A percentile compares a stretch with the other conserved stretches of the same genome.
These are phyloP conservation scores for Coniferiporia weirii DNA, from an alignment of 1,284 basidiomycete species.

Conservation along the genomic window DNA sequence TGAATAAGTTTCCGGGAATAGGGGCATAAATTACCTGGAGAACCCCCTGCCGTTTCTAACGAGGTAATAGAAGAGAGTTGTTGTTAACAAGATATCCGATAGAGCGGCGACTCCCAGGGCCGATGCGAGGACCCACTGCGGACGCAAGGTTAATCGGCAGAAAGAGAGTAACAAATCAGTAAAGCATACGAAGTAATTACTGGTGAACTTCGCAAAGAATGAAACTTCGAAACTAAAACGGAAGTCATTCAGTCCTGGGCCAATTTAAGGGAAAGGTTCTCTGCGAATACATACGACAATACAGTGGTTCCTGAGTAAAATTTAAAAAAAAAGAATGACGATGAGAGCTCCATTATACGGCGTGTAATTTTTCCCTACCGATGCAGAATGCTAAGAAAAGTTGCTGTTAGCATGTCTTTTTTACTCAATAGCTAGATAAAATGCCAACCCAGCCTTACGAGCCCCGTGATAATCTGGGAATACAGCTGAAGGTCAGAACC, in stretches of 20 bases:
- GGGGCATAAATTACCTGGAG: not conserved
- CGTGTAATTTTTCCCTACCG: not conserved
- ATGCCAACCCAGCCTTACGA: not conserved
- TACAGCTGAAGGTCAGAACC: not conserved
- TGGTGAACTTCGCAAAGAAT: not conserved
- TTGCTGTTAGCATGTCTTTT: not conserved
- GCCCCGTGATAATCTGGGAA: not conserved
- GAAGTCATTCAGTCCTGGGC: not conserved
- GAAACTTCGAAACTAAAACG: not conserved
- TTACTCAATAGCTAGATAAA: not conserved
- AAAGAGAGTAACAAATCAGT: not conserved
- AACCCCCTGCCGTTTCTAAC: not conserved
- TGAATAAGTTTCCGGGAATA: not conserved
- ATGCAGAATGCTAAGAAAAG: not conserved
- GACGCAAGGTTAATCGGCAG: not conserved
- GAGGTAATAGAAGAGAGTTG: not conserved
- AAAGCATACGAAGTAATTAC: not conserved
- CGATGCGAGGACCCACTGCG: not conserved
- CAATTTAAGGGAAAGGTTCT: not conserved
- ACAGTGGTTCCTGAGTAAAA: not conserved
- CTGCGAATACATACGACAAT: not conserved
- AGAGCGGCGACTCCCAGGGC: not conserved
- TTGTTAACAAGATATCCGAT: not conserved
- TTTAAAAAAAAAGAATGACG: not conserved
- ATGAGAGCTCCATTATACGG: not conserved